phyloP scores from a whole-genome alignment of 2,329 filamentous ascomycete genomes.

The Pyricularia pennisetigena region DNA sequence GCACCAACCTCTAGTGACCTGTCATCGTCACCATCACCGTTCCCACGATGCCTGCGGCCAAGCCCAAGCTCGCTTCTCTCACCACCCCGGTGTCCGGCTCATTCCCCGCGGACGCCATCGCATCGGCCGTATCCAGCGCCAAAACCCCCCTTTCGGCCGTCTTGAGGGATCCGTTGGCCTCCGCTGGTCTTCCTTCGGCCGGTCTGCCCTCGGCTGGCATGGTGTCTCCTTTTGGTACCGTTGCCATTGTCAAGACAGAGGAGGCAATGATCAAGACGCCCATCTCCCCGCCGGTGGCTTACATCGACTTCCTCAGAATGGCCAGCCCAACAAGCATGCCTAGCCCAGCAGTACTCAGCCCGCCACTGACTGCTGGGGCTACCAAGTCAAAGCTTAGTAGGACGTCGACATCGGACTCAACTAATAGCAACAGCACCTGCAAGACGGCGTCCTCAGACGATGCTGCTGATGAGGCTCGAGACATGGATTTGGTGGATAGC shows the following conservation, averaged over 20 bases:
- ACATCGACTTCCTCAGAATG: slow-evolving; percentile 85
- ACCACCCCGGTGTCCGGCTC: slow-evolving; percentile 52
- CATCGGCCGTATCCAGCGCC: slow-evolving; percentile 38
- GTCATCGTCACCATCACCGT: neutral
- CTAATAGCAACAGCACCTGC: slow-evolving; percentile 18
- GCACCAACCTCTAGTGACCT: slow-evolving; percentile 8
- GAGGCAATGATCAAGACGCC: slow-evolving; percentile 64
- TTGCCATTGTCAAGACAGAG: slow-evolving; percentile 55
- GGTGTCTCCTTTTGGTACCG: slow-evolving; percentile 29
- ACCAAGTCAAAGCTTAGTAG: slow-evolving; percentile 17
- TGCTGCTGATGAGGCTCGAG: slow-evolving; percentile 16
- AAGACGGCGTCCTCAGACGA: slow-evolving; percentile 31
- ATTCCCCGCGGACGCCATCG: slow-evolving; percentile 35
- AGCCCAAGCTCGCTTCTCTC: slow-evolving; percentile 44
- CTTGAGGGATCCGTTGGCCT: slow-evolving; percentile 27
- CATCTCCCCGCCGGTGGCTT: slow-evolving; percentile 82
- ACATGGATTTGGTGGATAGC: slow-evolving; percentile 21
- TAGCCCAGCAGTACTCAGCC: slow-evolving; percentile 5
- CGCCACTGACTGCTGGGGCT: slow-evolving; percentile 15
- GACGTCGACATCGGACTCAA: slow-evolving; percentile 11
- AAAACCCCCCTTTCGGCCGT: slow-evolving; percentile 57
- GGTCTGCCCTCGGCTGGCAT: slow-evolving; percentile 26
- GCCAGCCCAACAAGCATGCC: slow-evolving; percentile 19
- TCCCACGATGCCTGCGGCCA: slow-evolving; percentile 37
- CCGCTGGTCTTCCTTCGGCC: slow-evolving; percentile 29